Conservation (phyloP, 78 protist species). For the Speleostelium caveatum region DNA sequence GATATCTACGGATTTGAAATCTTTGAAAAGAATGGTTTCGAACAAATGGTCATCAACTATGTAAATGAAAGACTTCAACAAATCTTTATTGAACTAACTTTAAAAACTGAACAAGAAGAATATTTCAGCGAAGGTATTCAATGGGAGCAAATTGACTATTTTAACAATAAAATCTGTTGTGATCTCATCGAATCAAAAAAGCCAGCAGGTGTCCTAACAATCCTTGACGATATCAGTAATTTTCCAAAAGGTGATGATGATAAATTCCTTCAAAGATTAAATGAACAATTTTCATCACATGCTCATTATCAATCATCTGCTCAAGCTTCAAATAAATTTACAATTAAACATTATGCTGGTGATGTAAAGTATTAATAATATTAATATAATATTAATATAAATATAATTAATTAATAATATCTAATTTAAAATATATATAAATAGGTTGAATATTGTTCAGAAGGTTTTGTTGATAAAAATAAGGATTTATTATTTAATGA, state of each 20-base stretch:
- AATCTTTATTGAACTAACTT: constrained; percentile 94
- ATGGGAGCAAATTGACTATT: constrained; percentile 91
- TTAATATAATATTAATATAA: not conserved
- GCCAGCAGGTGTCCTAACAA: constrained; percentile 82
- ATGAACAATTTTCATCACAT: constrained; percentile 14
- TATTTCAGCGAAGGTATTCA: constrained; percentile 91
- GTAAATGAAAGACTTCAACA: constrained; percentile 98
- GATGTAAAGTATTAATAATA: constrained; percentile 68
- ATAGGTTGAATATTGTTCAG: constrained; percentile 78
- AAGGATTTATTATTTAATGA: constrained; percentile 86
- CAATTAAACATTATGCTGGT: constrained; percentile 96
- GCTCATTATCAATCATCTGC: constrained; percentile 57
- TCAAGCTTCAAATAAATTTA: constrained; percentile 26
- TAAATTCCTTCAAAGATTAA: constrained; percentile 78
- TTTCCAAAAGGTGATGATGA: constrained; percentile 89
- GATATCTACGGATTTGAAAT: constrained; percentile 98
- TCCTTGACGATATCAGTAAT: constrained; percentile 91
- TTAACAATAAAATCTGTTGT: constrained; percentile 91
- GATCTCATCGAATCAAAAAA: constrained; percentile 85
- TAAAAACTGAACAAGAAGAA: constrained; percentile 95
- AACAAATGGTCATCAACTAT: constrained; percentile 97
- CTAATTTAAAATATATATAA: not conserved
- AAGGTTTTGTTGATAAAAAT: constrained; percentile 90
- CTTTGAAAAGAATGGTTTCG: constrained; percentile 93
- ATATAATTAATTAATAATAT: not conserved